phyloP scores from a whole-genome alignment of 345 rosid genomes.

The Murraya koenigii region DNA sequence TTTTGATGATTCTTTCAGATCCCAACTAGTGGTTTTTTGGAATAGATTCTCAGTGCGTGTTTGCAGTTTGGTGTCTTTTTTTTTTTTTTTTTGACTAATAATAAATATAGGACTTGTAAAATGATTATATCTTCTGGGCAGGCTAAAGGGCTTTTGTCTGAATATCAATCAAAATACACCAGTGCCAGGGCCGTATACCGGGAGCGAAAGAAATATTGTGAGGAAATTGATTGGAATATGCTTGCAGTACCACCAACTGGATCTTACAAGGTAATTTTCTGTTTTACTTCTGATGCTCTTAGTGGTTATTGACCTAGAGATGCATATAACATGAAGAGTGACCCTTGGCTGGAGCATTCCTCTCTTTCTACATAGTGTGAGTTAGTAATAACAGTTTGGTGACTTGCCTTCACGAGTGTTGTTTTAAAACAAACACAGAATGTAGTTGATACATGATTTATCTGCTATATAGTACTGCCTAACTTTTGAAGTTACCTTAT shows the following conservation, averaged over 20 bases:
- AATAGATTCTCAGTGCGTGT: neutral
- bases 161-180: constrained; percentile 84
- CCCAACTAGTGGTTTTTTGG: constrained; percentile 50
- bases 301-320: constrained; percentile 8
- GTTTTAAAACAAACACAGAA: neutral
- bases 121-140: constrained; percentile 39
- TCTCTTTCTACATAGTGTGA: neutral
- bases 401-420: neutral
- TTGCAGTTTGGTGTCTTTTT: neutral
- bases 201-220: constrained; percentile 87
- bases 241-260: constrained; percentile 90
- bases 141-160: constrained; percentile 94
- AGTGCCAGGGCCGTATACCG: constrained; percentile 94
- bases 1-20: constrained; percentile 49
- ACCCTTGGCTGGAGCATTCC: neutral
- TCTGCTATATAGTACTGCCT: neutral
- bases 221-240: constrained; percentile 93
- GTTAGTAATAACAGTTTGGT: neutral
- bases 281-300: neutral
- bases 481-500: neutral
- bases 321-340: constrained; percentile 5
- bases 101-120: constrained; percentile 15
- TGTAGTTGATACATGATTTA: neutral
- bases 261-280: constrained; percentile 58
- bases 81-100: neutral